Evolutionary conservation across 768 basidiomycete species (phyloP).

Genomic region (Pulveroboletus frians): DNA sequence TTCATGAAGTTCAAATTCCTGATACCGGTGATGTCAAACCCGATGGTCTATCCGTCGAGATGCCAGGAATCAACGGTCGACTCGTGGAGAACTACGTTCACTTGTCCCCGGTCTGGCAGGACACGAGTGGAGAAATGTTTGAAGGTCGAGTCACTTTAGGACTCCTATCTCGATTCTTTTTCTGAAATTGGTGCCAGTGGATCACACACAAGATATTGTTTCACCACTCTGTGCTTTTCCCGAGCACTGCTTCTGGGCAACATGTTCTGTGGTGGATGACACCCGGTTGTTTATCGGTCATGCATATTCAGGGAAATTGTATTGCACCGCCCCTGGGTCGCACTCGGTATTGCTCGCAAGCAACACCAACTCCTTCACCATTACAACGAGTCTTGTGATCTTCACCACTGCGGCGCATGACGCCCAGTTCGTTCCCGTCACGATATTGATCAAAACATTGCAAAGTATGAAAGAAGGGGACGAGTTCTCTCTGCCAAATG

Average conservation of each 20-base stretch:
- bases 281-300: constrained; percentile 55
- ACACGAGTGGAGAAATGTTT: constrained; percentile 43
- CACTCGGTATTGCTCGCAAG: constrained; percentile 37
- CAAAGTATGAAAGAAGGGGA: constrained; percentile 14
- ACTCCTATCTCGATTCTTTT: not conserved
- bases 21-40: not conserved
- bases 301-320: constrained; percentile 60
- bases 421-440: constrained; percentile 60
- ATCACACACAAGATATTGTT: constrained; percentile 15
- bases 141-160: constrained; percentile 32
- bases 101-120: constrained; percentile 38
- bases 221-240: constrained; percentile 40
- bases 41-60: constrained; percentile 6
- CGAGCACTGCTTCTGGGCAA: constrained; percentile 53
- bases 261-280: constrained; percentile 21
- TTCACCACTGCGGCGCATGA: constrained; percentile 84
- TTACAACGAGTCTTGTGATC: constrained; percentile 72
- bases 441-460: constrained; percentile 8
- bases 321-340: constrained; percentile 36
- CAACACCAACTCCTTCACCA: constrained; percentile 67
- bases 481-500: constrained; percentile 24
- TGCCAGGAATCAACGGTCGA: constrained; percentile 44
- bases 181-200: constrained; percentile 14
- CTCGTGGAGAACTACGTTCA: constrained; percentile 30
- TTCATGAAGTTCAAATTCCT: constrained; percentile 18